Conservation (phyloP, 257 asterid species). For the Przewalskia tangutica region DNA sequence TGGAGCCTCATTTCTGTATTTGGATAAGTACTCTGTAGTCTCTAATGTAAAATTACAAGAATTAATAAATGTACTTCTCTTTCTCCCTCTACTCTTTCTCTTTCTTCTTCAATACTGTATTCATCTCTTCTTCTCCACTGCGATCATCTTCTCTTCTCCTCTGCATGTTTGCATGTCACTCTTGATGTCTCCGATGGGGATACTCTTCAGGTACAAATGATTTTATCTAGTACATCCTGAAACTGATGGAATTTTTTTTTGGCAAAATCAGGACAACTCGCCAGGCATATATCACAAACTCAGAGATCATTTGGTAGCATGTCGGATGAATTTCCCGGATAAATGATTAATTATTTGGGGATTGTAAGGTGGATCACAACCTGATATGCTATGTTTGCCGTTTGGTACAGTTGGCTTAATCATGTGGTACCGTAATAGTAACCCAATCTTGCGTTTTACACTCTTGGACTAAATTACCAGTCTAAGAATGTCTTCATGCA, state of each 20-base stretch:
- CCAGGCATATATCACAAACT: background rate
- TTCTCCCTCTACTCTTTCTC: no score
- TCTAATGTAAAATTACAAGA: no score
- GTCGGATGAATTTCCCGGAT: background rate
- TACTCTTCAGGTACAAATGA: constrained; percentile 34
- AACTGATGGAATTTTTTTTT: constrained; percentile 28
- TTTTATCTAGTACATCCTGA: constrained; percentile 33
- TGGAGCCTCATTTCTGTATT: no score
- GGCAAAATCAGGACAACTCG: background rate
- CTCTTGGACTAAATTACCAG: background rate
- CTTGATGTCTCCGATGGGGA: no score
- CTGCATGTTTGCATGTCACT: no score
- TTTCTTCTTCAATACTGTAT: no score
- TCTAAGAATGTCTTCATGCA: background rate
- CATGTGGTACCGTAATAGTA: background rate
- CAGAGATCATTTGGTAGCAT: background rate
- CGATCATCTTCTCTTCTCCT: no score
- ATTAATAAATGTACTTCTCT: no score
- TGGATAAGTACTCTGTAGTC: no score
- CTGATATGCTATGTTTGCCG: background rate
- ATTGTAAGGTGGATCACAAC: background rate
- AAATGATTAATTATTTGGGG: background rate
- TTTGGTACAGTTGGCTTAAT: background rate
- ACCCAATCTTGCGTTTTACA: background rate
- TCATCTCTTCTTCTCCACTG: no score